phyloP scores from a whole-genome alignment of 2,329 filamentous ascomycete genomes.

The Aspergillus sp. region DNA sequence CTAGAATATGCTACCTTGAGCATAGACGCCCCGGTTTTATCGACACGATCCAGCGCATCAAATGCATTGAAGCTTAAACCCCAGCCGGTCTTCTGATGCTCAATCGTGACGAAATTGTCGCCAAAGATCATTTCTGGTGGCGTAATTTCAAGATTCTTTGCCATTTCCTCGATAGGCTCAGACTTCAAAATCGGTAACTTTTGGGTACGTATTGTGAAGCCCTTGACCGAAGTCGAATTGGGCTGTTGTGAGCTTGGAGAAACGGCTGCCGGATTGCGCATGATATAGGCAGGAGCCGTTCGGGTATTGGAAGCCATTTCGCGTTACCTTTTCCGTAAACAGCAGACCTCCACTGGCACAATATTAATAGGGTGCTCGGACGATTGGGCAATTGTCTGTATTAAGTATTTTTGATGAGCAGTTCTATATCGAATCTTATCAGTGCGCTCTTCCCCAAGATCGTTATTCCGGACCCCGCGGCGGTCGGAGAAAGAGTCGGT shows the following conservation, averaged over 20 bases:
- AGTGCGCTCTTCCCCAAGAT: background rate
- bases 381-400: background rate
- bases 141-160: slow-evolving; percentile 68
- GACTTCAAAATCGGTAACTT: slow-evolving; percentile 94
- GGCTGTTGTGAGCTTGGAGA: slow-evolving; percentile 39
- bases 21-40: slow-evolving; percentile 88
- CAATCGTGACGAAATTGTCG: slow-evolving; percentile 74
- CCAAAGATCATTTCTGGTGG: slow-evolving; percentile 99
- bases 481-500: slow-evolving; percentile 23
- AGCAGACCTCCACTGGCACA: background rate
- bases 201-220: slow-evolving; percentile 69
- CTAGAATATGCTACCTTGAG: slow-evolving; percentile 87
- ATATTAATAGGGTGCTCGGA: background rate
- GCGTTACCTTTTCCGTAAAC: background rate
- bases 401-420: background rate
- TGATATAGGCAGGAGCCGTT: slow-evolving; percentile 5
- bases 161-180: slow-evolving; percentile 79
- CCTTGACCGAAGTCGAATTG: slow-evolving; percentile 53
- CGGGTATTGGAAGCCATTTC: slow-evolving; percentile 10
- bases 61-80: slow-evolving; percentile 71
- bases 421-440: background rate
- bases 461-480: slow-evolving; percentile 17
- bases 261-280: slow-evolving; percentile 48
- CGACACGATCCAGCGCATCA: slow-evolving; percentile 80
- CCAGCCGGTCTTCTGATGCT: slow-evolving; percentile 70